Evolutionary conservation across 371 early-diverging fungal species (phyloP).

Genomic region (Apophysomyces variabilis): DNA sequence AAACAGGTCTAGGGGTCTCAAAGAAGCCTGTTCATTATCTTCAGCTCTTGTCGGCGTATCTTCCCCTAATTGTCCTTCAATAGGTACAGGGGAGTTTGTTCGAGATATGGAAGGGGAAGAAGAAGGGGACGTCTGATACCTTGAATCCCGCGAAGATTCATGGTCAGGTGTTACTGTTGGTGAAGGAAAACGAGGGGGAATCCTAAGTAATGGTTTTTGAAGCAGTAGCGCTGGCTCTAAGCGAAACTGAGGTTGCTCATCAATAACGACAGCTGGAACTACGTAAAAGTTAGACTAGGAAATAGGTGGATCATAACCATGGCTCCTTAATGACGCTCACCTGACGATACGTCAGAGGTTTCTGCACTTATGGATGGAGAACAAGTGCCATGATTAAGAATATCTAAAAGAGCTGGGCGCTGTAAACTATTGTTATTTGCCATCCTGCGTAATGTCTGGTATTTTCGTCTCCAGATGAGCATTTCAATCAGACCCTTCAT

Average conservation of each 20-base stretch:
- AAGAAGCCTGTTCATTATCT: neutral
- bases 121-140: neutral
- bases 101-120: neutral
- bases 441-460: constrained; percentile 23
- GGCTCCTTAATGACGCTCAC: neutral
- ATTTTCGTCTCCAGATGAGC: constrained; percentile 31
- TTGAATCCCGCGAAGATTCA: neutral
- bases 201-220: neutral
- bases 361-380: neutral
- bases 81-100: neutral
- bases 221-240: neutral
- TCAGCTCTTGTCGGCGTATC: too few species aligned
- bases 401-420: too few species aligned
- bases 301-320: neutral
- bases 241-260: constrained; percentile 20
- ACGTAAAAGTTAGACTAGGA: neutral
- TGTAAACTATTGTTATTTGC: neutral
- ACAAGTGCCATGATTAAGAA: too few species aligned
- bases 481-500: constrained; percentile 32
- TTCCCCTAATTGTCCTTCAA: neutral
- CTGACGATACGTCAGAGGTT: neutral
- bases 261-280: constrained; percentile 27
- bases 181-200: constrained; percentile 15
- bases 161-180: constrained; percentile 2
- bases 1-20: neutral